Conservation (phyloP, 306 rosid species). For the Crotalaria pallida region DNA sequence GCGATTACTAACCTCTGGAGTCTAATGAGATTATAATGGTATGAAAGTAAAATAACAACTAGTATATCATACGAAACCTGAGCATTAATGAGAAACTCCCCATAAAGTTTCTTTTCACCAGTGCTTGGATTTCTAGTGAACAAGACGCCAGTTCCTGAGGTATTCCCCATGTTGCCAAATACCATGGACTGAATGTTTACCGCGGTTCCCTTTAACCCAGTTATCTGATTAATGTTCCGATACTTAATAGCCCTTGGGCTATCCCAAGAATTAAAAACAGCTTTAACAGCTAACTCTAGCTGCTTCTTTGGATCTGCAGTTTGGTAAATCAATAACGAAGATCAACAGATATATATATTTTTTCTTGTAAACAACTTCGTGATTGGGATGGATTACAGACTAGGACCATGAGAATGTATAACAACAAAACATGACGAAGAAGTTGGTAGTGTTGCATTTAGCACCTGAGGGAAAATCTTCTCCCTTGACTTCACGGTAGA, state of each 20-base stretch:
- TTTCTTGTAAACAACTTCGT: neutral
- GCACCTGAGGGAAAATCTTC: conserved; percentile 86
- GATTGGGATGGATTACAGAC: neutral
- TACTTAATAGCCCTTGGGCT: conserved; percentile 91
- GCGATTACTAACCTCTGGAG: neutral
- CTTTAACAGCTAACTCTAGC: conserved; percentile 67
- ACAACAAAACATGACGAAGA: conserved; percentile 22
- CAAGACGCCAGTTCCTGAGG: conserved; percentile 96
- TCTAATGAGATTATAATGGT: neutral
- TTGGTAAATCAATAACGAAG: conserved; percentile 1
- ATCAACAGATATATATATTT: neutral
- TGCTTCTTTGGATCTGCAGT: conserved; percentile 87
- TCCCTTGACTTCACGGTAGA: conserved; percentile 63
- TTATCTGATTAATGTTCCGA: conserved; percentile 81
- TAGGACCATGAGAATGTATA: conserved; percentile 1
- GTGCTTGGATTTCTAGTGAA: conserved; percentile 99
- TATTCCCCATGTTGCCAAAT: conserved; percentile 90
- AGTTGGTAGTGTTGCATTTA: conserved; percentile 5
- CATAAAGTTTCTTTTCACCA: conserved; percentile 90
- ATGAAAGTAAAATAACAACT: conserved; percentile 20
- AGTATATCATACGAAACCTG: conserved; percentile 51
- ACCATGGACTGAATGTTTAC: conserved; percentile 97
- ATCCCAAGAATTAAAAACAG: conserved; percentile 98
- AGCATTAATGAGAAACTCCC: conserved; percentile 91
- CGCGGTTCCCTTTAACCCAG: conserved; percentile 85